Evolutionary conservation across 352 stramenopile genomes (phyloP).

Genomic region (Phytophthora macrochlamydospora): DNA sequence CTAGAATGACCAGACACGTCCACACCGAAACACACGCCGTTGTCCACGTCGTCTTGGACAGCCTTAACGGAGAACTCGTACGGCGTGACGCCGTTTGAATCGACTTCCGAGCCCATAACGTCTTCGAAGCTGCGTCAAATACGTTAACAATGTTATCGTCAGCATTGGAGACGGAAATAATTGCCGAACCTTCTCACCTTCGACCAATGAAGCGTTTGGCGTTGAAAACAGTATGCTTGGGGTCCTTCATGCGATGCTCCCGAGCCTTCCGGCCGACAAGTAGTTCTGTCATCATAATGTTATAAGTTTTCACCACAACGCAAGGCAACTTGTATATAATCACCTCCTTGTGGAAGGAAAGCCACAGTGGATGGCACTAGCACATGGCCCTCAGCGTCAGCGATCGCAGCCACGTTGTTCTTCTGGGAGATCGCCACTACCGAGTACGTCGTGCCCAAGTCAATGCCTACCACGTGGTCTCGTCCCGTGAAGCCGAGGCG

Average conservation of each 20-base stretch:
- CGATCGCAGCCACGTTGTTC: conserved; percentile 67
- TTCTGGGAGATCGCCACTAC: conserved; percentile 72
- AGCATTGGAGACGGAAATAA: neutral
- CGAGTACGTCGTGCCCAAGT: conserved; percentile 82
- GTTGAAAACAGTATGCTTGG: conserved; percentile 74
- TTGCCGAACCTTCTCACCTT: conserved; percentile 16
- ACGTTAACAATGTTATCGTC: conserved; percentile 4
- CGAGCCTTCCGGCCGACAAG: conserved; percentile 57
- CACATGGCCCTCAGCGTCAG: conserved; percentile 50
- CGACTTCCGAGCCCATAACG: conserved; percentile 18
- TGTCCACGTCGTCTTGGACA: conserved; percentile 8
- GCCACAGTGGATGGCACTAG: conserved; percentile 72
- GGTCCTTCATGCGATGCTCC: conserved; percentile 54
- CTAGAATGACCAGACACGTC: conserved; percentile 35
- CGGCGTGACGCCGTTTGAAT: conserved; percentile 20
- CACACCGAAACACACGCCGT: conserved; percentile 58
- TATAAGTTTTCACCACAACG: neutral
- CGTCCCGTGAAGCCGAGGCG: conserved; percentile 61
- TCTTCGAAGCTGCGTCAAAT: conserved; percentile 32
- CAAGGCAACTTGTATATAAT: neutral
- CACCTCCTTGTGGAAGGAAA: conserved; percentile 58
- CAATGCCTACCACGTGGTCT: conserved; percentile 73
- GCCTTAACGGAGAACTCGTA: conserved; percentile 56
- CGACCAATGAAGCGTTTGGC: conserved; percentile 78
- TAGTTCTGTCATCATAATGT: conserved; percentile 26